These are phyloP conservation scores for Cephalotrichum gorgonifer DNA, from an alignment of 2,329 filamentous ascomycete genomes.

Conservation along the genomic window DNA sequence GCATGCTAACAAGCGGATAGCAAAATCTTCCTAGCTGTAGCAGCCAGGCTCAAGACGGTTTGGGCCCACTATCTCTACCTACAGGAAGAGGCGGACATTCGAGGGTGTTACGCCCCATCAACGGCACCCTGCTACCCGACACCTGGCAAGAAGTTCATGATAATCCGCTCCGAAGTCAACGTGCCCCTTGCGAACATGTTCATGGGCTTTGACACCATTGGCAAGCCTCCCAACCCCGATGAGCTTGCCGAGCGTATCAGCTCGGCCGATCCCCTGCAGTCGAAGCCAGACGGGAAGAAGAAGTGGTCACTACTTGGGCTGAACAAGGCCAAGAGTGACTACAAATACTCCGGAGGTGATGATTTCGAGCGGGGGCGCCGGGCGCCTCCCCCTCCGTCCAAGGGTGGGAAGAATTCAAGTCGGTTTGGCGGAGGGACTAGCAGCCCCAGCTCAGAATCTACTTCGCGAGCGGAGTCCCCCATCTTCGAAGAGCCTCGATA, in stretches of 20 bases:
- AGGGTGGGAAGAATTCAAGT: conserved; percentile 11
- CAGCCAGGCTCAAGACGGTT: conserved; percentile 55
- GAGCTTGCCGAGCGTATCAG: background rate
- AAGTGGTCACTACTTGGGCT: conserved; percentile 54
- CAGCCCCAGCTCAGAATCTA: conserved; percentile 17
- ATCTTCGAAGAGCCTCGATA: conserved; percentile 46
- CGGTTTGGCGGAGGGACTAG: background rate
- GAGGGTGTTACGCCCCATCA: conserved; percentile 49
- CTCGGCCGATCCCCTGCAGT: background rate
- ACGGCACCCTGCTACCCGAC: conserved; percentile 77
- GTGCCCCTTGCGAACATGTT: conserved; percentile 35
- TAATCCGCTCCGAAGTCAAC: conserved; percentile 67
- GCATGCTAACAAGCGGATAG: conserved; percentile 28
- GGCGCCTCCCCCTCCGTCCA: conserved; percentile 21
- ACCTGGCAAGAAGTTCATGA: conserved; percentile 76
- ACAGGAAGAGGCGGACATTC: conserved; percentile 51
- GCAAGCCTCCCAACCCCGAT: conserved; percentile 16
- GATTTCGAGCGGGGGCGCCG: background rate
- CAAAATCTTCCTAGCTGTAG: conserved; percentile 58
- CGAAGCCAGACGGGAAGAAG: conserved; percentile 39
- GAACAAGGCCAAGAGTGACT: conserved; percentile 36
- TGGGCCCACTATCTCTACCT: conserved; percentile 77
- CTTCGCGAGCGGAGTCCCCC: conserved; percentile 39
- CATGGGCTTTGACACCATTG: conserved; percentile 38
- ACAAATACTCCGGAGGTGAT: background rate